Evolutionary conservation across 2,329 filamentous ascomycete genomes (phyloP).

Genomic region (Pseudophaeomoniella oleicola): DNA sequence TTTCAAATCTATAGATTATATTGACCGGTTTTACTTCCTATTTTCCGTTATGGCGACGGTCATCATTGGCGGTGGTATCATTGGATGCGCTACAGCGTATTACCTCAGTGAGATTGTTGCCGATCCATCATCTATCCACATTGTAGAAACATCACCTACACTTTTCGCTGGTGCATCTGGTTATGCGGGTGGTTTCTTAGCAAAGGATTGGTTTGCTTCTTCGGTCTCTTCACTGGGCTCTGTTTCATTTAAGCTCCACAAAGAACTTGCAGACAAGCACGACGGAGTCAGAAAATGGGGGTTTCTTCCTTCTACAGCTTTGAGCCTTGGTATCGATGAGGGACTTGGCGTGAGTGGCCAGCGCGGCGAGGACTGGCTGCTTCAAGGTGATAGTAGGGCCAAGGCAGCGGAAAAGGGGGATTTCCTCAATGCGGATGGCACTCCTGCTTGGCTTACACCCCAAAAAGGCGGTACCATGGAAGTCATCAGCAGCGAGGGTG

Average conservation of each 20-base stretch:
- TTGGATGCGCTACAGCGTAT: conserved; percentile 57
- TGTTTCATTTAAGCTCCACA: conserved; percentile 57
- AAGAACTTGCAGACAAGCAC: conserved; percentile 44
- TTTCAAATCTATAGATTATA: neutral
- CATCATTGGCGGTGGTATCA: conserved; percentile 56
- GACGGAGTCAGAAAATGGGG: conserved; percentile 45
- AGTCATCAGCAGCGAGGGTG: conserved; percentile 45
- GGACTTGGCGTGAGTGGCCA: conserved; percentile 20
- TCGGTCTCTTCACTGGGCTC: conserved; percentile 43
- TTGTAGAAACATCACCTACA: conserved; percentile 41
- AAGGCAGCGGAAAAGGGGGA: conserved; percentile 28
- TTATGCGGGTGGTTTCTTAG: conserved; percentile 59
- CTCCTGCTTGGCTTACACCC: conserved; percentile 45
- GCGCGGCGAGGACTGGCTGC: conserved; percentile 50
- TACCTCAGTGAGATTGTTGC: conserved; percentile 43
- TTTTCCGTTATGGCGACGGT: conserved; percentile 37
- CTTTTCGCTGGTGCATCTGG: conserved; percentile 64
- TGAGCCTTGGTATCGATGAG: conserved; percentile 34
- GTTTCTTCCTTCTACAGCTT: conserved; percentile 42
- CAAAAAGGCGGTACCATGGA: conserved; percentile 42
- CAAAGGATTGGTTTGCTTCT: conserved; percentile 55
- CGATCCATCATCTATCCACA: conserved; percentile 34
- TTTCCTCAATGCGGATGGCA: conserved; percentile 18
- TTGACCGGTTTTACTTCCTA: conserved; percentile 1
- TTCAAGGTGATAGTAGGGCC: conserved; percentile 48